Evolutionary conservation across 371 early-diverging fungal genomes (phyloP).

Genomic region (Mucor mucedo): DNA sequence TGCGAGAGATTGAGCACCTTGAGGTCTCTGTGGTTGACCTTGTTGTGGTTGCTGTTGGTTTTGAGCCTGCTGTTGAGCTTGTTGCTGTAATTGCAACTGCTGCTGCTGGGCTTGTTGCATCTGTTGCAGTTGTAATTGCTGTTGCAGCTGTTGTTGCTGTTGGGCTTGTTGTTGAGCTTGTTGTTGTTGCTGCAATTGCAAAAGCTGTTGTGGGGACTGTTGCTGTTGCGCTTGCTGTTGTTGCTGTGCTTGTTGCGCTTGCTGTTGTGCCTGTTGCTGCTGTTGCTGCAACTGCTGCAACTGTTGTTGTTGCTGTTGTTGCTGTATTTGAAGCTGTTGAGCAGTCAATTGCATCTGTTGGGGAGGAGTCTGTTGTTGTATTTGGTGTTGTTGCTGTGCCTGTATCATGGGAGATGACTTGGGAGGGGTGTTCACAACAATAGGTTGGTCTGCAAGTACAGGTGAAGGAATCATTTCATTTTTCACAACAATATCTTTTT

Average conservation of each 20-base stretch:
- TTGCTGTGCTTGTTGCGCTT: constrained; percentile 11
- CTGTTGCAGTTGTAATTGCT: constrained; percentile 11
- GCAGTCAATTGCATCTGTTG: constrained; percentile 28
- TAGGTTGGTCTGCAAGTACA: not conserved
- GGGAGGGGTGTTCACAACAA: constrained; percentile 1
- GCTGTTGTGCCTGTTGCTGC: constrained; percentile 9
- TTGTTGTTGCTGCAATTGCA: constrained; percentile 27
- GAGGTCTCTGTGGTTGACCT: constrained; percentile 11
- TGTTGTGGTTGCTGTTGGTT: constrained; percentile 5
- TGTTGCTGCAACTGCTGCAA: constrained; percentile 21
- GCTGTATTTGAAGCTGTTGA: constrained; percentile 27
- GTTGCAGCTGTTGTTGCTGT: constrained; percentile 25
- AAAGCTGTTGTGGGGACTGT: constrained; percentile 26
- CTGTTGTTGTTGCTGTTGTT: constrained; percentile 28
- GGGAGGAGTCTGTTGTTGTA: constrained; percentile 17
- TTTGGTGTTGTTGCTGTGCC: constrained; percentile 21
- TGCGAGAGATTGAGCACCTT: constrained; percentile 7
- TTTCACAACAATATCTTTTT: constrained; percentile 17
- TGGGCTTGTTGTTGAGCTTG: constrained; percentile 25
- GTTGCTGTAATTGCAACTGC: constrained; percentile 4
- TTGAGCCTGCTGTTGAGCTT: constrained; percentile 6
- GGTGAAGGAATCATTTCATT: constrained; percentile 5
- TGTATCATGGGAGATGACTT: constrained; percentile 16
- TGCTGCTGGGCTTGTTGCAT: constrained; percentile 1
- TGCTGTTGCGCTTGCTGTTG: constrained; percentile 23